Evolutionary conservation across 306 rosid species (phyloP).

Genomic region (Cucumis cinereus): DNA sequence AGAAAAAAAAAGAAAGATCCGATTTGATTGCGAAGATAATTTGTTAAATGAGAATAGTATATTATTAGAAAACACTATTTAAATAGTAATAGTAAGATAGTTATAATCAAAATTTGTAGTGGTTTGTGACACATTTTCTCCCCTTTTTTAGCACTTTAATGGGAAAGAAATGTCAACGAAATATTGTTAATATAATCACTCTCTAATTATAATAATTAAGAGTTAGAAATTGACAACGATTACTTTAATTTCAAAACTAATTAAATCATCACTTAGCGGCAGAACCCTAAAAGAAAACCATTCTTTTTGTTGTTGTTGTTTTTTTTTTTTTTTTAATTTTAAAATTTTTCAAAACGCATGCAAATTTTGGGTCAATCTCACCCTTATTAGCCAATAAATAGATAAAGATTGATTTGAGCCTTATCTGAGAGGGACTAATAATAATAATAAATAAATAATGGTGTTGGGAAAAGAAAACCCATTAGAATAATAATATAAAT

Average conservation of each 20-base stretch:
- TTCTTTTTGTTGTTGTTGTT: background rate
- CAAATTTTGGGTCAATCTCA: background rate
- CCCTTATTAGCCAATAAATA: background rate
- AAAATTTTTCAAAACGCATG: background rate
- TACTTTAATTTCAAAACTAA: background rate
- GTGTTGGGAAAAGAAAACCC: background rate
- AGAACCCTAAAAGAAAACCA: background rate
- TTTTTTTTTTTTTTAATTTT: too few species aligned
- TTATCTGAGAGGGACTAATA: background rate
- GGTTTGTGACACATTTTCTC: background rate
- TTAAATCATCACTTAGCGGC: background rate
- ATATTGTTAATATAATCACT: background rate
- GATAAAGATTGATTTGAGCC: background rate
- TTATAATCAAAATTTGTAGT: background rate
- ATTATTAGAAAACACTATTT: background rate
- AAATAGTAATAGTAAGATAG: background rate
- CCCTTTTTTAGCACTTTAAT: background rate
- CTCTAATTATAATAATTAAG: background rate
- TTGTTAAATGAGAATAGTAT: background rate
- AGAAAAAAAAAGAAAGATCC: background rate
- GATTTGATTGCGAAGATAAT: background rate
- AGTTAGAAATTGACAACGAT: background rate
- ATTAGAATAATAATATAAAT: background rate
- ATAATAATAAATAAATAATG: background rate
- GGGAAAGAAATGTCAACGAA: background rate